Evolutionary conservation across 352 stramenopile species (phyloP).

Genomic region (Globisporangium nunn): DNA sequence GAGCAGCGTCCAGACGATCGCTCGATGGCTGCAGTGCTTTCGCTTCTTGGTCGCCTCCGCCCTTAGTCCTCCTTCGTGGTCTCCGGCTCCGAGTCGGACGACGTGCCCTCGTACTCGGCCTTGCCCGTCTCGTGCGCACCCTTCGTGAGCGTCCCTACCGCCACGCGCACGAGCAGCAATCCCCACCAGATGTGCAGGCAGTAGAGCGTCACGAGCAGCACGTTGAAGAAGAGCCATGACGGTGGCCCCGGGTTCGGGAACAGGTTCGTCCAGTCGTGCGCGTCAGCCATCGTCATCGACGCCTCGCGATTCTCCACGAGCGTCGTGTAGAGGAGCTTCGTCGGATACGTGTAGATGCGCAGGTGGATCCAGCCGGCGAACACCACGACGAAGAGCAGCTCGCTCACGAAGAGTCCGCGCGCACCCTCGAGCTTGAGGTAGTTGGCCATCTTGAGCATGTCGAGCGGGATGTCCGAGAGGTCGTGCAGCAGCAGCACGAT

Average conservation of each 20-base stretch:
- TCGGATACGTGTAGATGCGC: conserved; percentile 81
- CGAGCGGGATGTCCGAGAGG: conserved; percentile 82
- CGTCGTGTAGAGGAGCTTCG: conserved; percentile 74
- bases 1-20: neutral
- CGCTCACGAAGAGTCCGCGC: conserved; percentile 57
- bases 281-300: conserved; percentile 58
- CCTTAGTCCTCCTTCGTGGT: conserved; percentile 45
- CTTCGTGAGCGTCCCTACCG: conserved; percentile 63
- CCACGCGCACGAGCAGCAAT: conserved; percentile 61
- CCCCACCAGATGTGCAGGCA: conserved; percentile 84
- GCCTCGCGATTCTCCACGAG: conserved; percentile 68
- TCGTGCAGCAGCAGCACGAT: conserved; percentile 83
- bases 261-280: conserved; percentile 63
- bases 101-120: conserved; percentile 82
- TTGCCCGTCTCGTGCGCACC: conserved; percentile 72
- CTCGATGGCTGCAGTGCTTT: neutral
- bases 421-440: conserved; percentile 84
- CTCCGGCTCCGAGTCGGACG: conserved; percentile 71
- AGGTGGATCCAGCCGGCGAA: conserved; percentile 78
- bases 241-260: conserved; percentile 62
- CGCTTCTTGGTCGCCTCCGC: neutral
- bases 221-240: conserved; percentile 81
- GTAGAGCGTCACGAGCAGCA: conserved; percentile 67
- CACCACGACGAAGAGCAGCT: conserved; percentile 65
- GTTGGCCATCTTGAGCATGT: conserved; percentile 88